Evolutionary conservation across 2,329 filamentous ascomycete genomes (phyloP).

Genomic region (Talaromyces marneffei): DNA sequence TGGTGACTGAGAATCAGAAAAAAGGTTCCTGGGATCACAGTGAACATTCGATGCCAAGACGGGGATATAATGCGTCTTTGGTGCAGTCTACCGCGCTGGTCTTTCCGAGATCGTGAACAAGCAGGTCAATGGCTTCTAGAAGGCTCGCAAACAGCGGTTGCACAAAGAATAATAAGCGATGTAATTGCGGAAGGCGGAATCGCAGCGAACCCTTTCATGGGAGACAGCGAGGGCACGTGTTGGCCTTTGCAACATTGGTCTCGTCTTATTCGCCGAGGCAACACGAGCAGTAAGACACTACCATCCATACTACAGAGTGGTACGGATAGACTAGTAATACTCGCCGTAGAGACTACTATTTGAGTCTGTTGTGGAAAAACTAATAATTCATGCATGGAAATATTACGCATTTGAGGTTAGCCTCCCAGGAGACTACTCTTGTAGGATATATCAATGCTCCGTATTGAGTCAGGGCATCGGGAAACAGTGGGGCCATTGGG

Average conservation of each 20-base stretch:
- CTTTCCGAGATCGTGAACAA: not conserved
- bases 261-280: not conserved
- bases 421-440: no score
- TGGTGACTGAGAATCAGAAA: not conserved
- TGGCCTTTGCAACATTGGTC: not conserved
- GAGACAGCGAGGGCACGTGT: slow-evolving; percentile 3
- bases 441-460: not conserved
- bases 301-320: not conserved
- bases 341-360: no score
- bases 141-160: not conserved
- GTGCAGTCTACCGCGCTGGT: not conserved
- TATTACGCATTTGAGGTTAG: not conserved
- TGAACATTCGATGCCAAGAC: not conserved
- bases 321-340: no score
- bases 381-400: not conserved
- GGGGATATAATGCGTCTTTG: not conserved
- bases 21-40: not conserved
- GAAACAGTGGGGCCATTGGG: not conserved
- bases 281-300: not conserved
- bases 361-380: no score
- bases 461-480: not conserved
- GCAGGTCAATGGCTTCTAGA: not conserved
- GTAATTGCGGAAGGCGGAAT: not conserved
- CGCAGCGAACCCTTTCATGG: not conserved
- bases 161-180: not conserved